These are phyloP conservation scores for Ensete ventricosum DNA, from an alignment of 176 grass and related monocot species.

Conservation along the genomic window DNA sequence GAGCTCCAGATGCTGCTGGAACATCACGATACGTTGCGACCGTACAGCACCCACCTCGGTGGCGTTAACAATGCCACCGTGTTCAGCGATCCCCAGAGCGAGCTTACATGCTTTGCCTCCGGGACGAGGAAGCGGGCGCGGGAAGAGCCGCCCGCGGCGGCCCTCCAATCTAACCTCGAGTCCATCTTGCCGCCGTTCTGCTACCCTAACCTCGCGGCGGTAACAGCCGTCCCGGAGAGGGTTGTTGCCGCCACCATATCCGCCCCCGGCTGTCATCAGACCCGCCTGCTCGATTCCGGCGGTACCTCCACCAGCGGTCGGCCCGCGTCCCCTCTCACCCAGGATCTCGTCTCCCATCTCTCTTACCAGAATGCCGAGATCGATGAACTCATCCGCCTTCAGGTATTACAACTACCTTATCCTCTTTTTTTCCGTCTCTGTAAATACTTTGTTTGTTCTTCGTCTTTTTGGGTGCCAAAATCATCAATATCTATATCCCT, in stretches of 20 bases:
- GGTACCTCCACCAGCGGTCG: constrained; percentile 51
- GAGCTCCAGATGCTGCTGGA: constrained; percentile 8
- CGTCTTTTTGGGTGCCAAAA: not conserved
- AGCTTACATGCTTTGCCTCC: constrained; percentile 41
- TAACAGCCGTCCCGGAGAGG: not conserved
- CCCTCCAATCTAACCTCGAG: not conserved
- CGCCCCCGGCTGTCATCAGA: not conserved
- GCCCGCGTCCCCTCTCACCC: not conserved
- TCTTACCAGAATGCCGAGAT: constrained; percentile 27
- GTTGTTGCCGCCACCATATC: not conserved
- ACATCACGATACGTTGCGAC: not conserved
- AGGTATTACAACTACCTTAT: constrained; percentile 12
- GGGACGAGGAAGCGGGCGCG: constrained; percentile 33
- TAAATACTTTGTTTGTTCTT: not conserved
- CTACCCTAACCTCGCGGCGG: constrained; percentile 10
- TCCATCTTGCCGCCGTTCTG: not conserved
- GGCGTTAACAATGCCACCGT: not conserved
- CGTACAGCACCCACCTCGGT: not conserved
- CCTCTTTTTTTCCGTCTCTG: not conserved
- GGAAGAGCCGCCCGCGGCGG: constrained; percentile 5
- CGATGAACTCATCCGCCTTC: constrained; percentile 38
- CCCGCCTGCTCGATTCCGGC: constrained; percentile 15
- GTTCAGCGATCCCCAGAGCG: constrained; percentile 33
- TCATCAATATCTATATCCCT: not conserved
- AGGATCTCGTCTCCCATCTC: constrained; percentile 22